Percentiles rank a stretch among this genome's conserved stretches.
These are phyloP conservation scores for Globisporangium viniferum DNA, from an alignment of 352 stramenopile species.

Conservation along the genomic window DNA sequence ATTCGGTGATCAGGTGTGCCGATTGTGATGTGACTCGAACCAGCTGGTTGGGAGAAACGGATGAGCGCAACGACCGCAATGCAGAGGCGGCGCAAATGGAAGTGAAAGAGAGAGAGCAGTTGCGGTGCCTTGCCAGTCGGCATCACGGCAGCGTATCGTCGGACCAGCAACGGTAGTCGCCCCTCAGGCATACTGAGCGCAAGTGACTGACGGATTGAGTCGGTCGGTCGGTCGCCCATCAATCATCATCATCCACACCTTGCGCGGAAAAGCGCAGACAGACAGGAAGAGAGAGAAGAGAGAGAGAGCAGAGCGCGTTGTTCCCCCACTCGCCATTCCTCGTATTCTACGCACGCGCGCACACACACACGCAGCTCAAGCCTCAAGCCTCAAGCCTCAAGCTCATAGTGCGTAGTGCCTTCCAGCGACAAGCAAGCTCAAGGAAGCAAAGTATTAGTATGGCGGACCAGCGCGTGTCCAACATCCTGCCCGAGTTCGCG, in stretches of 20 bases:
- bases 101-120: neutral
- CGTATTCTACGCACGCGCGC: neutral
- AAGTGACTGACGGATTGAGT: neutral
- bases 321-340: neutral
- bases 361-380: neutral
- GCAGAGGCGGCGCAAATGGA: neutral
- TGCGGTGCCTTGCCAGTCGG: too few relatives aligned
- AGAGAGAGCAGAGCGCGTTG: neutral
- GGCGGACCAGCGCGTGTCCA: constrained; percentile 11
- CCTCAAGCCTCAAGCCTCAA: neutral
- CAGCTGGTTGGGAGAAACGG: constrained; percentile 1
- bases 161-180: neutral
- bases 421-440: neutral
- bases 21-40: neutral
- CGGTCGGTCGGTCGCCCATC: neutral
- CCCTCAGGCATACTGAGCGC: constrained; percentile 5
- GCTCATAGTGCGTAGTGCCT: neutral
- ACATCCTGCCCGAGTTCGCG: constrained; percentile 5
- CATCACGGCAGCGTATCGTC: neutral
- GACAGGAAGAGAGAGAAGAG: neutral
- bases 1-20: neutral
- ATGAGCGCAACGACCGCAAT: neutral
- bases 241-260: neutral
- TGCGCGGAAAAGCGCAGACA: neutral
- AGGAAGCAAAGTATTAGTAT: neutral